These are phyloP conservation scores for Trichoderma citrinoviride DNA, from an alignment of 2,329 filamentous ascomycete species.

Conservation along the genomic window DNA sequence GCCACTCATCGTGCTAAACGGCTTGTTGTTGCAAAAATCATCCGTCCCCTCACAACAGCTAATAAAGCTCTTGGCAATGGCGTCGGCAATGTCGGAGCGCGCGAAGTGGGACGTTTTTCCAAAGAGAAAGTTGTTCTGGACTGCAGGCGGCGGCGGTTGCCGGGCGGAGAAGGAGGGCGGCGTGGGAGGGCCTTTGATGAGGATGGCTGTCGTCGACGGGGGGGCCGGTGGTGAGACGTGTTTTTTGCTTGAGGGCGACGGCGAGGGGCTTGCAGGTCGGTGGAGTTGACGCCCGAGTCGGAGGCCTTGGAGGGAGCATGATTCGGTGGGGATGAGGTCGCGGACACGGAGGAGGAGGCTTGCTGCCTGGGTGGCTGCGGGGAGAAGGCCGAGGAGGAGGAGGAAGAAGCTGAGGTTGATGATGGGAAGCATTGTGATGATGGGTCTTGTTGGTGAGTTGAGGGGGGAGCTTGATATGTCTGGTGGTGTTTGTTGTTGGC, in stretches of 20 bases:
- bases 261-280: not conserved
- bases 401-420: not conserved
- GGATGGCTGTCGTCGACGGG: not conserved
- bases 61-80: not conserved
- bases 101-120: not conserved
- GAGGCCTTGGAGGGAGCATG: not conserved
- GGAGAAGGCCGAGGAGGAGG: not conserved
- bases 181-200: constrained; percentile 1
- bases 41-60: not conserved
- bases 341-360: not conserved
- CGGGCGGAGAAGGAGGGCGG: not conserved
- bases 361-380: not conserved
- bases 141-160: not conserved
- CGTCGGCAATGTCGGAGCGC: not conserved
- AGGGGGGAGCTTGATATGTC: too few species aligned
- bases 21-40: not conserved
- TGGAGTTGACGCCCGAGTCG: not conserved
- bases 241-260: not conserved
- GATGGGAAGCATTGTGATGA: not conserved
- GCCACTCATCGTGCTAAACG: not conserved
- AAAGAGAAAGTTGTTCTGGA: not conserved
- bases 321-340: not conserved
- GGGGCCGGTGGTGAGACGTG: not conserved
- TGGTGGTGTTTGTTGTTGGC: not conserved
- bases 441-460: not conserved